Percentiles rank a stretch among this genome's conserved stretches.
Conservation (phyloP, 208 protist species). For the Acanthamoeba divionensis region DNA sequence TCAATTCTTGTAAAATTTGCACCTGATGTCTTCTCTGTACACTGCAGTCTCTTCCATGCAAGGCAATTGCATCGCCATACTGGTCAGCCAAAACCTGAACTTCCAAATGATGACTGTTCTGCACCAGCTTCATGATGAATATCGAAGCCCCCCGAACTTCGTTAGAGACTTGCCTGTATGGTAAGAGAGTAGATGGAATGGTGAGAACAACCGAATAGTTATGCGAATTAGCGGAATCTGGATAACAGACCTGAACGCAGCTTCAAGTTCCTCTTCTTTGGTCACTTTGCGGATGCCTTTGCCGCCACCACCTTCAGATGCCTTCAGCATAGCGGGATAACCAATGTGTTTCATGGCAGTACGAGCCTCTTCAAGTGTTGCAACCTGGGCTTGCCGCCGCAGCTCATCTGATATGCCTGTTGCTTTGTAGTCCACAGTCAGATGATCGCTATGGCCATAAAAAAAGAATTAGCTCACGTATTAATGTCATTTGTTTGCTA, state of each 20-base stretch:
- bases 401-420: conserved; percentile 81
- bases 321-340: conserved; percentile 97
- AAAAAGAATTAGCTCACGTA: no score
- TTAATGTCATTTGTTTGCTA: no score
- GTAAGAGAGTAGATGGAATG: not conserved
- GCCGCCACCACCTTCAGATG: conserved; percentile 96
- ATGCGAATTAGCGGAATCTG: not conserved
- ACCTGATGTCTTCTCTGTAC: conserved; percentile 97
- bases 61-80: conserved; percentile 90
- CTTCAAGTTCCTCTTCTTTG: conserved; percentile 82
- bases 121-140: conserved; percentile 95
- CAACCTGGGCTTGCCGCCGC: conserved; percentile 90
- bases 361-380: conserved; percentile 87
- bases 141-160: conserved; percentile 96
- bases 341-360: conserved; percentile 88
- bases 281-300: conserved; percentile 95
- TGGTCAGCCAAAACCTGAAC: conserved; percentile 89
- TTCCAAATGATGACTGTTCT: conserved; percentile 92
- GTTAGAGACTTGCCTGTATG: conserved; percentile 77
- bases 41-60: conserved; percentile 95
- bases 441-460: not conserved
- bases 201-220: not conserved
- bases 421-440: conserved; percentile 28
- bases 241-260: conserved; percentile 82
- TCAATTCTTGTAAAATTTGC: no score